Percentiles rank a stretch among this genome's conserved stretches.
Evolutionary conservation across 257 asterid genomes (phyloP).

Genomic region (Leonotis leonurus): DNA sequence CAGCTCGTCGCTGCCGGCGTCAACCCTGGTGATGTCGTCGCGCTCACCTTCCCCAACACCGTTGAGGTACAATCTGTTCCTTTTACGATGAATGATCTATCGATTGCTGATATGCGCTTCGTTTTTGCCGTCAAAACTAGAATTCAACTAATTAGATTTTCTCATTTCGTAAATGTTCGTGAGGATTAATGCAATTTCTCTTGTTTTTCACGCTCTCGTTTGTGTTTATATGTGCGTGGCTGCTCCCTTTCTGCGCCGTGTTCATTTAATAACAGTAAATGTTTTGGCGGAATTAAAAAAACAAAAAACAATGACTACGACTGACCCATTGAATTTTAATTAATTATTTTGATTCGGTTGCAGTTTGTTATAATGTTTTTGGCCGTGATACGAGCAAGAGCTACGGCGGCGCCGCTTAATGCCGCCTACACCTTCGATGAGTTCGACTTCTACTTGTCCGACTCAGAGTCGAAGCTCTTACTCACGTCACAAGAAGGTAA

Average conservation of each 20-base stretch:
- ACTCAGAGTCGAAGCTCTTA: conserved; percentile 73
- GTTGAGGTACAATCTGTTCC: conserved; percentile 78
- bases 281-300: no score
- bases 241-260: background rate
- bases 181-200: background rate
- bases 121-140: background rate
- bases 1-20: conserved; percentile 75
- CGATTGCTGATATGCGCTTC: background rate
- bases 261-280: background rate
- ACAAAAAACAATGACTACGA: background rate
- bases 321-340: background rate
- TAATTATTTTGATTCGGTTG: conserved; percentile 9
- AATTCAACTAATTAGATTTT: background rate
- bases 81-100: no score
- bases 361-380: conserved; percentile 80
- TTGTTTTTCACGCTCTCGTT: conserved; percentile 18
- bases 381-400: conserved; percentile 78
- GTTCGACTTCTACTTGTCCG: conserved; percentile 82
- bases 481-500: conserved; percentile 77
- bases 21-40: conserved; percentile 68
- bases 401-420: conserved; percentile 93
- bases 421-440: conserved; percentile 97
- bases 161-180: background rate
- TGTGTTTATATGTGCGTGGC: background rate
- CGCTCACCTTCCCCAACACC: conserved; percentile 88